phyloP scores from a whole-genome alignment of 2,329 filamentous ascomycete genomes.

The Venturia nashicola region DNA sequence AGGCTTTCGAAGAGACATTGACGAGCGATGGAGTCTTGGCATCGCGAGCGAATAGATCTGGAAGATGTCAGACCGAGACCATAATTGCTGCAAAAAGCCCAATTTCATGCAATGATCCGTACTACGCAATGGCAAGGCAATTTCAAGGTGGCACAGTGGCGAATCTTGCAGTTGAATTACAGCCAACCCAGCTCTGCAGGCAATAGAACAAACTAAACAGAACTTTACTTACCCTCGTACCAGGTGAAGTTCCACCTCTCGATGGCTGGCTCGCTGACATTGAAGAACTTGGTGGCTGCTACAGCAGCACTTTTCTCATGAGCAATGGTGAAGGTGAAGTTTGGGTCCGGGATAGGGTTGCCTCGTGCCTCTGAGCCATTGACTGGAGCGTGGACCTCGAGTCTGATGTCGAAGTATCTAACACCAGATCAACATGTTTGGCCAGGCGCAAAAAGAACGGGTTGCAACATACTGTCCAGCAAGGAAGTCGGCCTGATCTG shows the following conservation, averaged over 20 bases:
- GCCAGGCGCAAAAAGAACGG: background rate
- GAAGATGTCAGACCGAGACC: background rate
- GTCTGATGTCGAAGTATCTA: slow-evolving; percentile 63
- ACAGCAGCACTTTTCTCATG: slow-evolving; percentile 47
- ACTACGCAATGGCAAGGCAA: background rate
- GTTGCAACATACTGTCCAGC: slow-evolving; percentile 45
- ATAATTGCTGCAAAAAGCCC: background rate
- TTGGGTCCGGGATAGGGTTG: slow-evolving; percentile 54
- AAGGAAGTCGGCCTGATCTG: slow-evolving; percentile 63
- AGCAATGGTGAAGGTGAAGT: slow-evolving; percentile 62
- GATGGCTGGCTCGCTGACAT: slow-evolving; percentile 54
- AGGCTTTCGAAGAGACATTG: slow-evolving; percentile 69
- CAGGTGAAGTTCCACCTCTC: slow-evolving; percentile 78
- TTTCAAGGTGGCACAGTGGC: too few relatives aligned
- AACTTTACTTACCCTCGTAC: slow-evolving; percentile 49
- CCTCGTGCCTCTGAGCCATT: slow-evolving; percentile 73
- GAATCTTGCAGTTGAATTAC: too few relatives aligned
- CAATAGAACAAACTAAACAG: background rate
- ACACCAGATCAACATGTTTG: background rate
- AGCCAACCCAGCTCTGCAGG: too few relatives aligned
- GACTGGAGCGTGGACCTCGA: slow-evolving; percentile 69
- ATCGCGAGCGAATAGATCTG: slow-evolving; percentile 64
- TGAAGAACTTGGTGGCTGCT: slow-evolving; percentile 55
- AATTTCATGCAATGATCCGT: too few relatives aligned
- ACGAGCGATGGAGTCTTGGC: slow-evolving; percentile 57